Evolutionary conservation across 2,329 filamentous ascomycete species (phyloP), one percentile per base, ranked within the genome.

Genomic region (Ophiostoma sp.): DNA sequence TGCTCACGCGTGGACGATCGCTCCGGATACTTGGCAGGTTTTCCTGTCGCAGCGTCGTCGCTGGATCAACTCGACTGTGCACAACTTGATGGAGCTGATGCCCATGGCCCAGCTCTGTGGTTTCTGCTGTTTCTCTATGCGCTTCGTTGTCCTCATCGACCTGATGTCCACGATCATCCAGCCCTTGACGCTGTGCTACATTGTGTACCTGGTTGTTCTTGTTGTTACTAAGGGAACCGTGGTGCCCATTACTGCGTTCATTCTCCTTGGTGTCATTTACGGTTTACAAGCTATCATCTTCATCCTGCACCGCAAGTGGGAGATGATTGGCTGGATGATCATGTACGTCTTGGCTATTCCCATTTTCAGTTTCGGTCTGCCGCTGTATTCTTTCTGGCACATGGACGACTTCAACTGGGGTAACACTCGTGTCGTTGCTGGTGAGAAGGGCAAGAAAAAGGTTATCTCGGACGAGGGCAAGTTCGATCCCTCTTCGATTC

Each of bases 391-490:
- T 65, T 99, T 99, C 85, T 99, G 95, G 95, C 87, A 97, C 81
- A 98, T 98, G 95, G 95, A 99, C 78, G 95, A 99, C 80, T 99
- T 99, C 86, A 91, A 90, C 75, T 99, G 95, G 95, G 95, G 95
- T 80, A 99, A 97, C 80, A 99, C 95, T 55, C 94, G 95, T 87
- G 87, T 99, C 69, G 93, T 99, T 72, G 95, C 91, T 7, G 95
- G 95, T 77, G 95, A 99, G 77, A 89, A 89, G 78, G 95, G 95
- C 72, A 89, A 92, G 77, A 94, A 97, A 83, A 82, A 98, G 71
- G 87, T 99, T 74, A 89, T 99, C 73, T 92, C 93, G 1, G 95
- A 99, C 77, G 95, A 99, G 81, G 95, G 95, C 82, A 97, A 97
- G 79, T 99, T 98, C 76, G 95, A 99, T 76, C 94, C 95, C 14